Evolutionary conservation across 306 rosid species (phyloP).

Genomic region (Trifolium dubium): DNA sequence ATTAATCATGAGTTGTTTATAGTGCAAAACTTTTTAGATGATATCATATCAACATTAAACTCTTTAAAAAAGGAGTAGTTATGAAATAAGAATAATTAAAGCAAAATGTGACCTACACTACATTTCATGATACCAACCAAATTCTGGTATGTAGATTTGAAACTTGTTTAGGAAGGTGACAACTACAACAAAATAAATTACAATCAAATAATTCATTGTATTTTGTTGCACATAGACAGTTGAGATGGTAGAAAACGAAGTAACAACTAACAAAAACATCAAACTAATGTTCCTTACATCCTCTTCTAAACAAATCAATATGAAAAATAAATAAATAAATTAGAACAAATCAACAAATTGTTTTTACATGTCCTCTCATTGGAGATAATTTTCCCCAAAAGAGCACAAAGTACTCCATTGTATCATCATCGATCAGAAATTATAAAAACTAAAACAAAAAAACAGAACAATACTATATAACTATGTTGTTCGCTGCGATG

Average conservation of each 20-base stretch:
- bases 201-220: neutral
- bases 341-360: neutral
- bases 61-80: neutral
- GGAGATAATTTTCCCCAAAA: conserved; percentile 15
- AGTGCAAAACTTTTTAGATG: no score
- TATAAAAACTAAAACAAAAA: neutral
- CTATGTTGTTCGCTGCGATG: conserved; percentile 44
- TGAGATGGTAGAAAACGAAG: neutral
- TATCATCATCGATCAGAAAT: neutral
- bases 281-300: neutral
- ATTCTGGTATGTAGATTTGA: neutral
- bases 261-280: neutral
- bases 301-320: neutral
- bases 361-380: neutral
- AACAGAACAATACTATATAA: neutral
- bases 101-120: neutral
- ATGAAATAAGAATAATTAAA: neutral
- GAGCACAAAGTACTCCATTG: conserved; percentile 36
- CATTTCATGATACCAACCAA: neutral
- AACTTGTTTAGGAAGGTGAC: neutral
- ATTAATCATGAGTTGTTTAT: no score
- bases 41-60: neutral
- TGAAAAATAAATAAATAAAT: neutral
- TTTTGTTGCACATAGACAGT: neutral
- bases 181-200: neutral